These are phyloP conservation scores for Alnus glutinosa DNA, from an alignment of 306 rosid species.

Conservation along the genomic window DNA sequence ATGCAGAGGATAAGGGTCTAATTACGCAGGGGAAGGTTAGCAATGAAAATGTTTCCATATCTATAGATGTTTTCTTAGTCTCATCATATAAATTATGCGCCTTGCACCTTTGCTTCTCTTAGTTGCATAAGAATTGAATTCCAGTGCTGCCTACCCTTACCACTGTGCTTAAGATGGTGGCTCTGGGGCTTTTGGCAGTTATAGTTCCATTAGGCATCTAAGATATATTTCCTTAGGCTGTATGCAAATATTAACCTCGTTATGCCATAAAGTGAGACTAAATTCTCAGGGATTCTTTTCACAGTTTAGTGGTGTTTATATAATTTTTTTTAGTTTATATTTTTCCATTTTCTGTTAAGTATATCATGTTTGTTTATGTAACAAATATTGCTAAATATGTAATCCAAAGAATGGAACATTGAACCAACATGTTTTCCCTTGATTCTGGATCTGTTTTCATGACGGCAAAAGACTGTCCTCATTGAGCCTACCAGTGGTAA, in stretches of 20 bases:
- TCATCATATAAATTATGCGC: neutral
- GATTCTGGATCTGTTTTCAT: slow-evolving; percentile 24
- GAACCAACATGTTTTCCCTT: slow-evolving; percentile 11
- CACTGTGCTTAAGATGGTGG: neutral
- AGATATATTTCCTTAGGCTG: neutral
- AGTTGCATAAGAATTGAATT: neutral
- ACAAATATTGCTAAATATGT: neutral
- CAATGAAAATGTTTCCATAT: neutral
- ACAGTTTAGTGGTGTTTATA: neutral
- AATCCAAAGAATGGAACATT: slow-evolving; percentile 2
- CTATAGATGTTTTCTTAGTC: neutral
- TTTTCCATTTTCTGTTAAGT: neutral
- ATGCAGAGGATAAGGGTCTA: slow-evolving; percentile 80
- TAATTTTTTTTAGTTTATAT: neutral
- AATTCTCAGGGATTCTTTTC: neutral
- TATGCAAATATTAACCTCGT: neutral
- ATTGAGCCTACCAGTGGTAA: slow-evolving; percentile 83
- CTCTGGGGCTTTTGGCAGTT: neutral
- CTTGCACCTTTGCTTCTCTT: neutral
- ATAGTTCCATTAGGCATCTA: neutral
- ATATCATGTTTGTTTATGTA: neutral
- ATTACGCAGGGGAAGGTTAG: slow-evolving; percentile 83
- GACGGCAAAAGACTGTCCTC: slow-evolving; percentile 56
- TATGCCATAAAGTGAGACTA: neutral
- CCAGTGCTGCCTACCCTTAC: neutral